These are phyloP conservation scores for Vachellia collinsii DNA, from an alignment of 306 rosid genomes.

Conservation along the genomic window DNA sequence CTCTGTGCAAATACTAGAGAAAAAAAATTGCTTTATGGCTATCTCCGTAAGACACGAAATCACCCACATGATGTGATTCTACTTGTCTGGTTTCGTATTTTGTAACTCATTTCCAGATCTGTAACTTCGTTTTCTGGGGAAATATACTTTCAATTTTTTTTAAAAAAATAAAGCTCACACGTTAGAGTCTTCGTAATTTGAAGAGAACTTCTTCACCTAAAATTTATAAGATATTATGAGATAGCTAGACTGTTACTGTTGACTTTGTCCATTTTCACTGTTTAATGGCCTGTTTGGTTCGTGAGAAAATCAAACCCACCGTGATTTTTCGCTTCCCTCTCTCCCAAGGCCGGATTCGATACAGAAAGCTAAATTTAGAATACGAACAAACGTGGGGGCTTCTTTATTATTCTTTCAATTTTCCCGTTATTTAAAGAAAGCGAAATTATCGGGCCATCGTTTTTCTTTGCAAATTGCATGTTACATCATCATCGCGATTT, in stretches of 20 bases:
- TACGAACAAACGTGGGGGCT: not conserved
- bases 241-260: not conserved
- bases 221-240: not conserved
- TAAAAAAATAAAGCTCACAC: not conserved
- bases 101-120: conserved; percentile 33
- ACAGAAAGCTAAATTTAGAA: conserved; percentile 13
- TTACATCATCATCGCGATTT: conserved; percentile 30
- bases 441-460: conserved; percentile 34
- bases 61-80: conserved; percentile 22
- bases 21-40: conserved; percentile 4
- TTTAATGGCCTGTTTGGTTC: conserved; percentile 33
- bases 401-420: not conserved
- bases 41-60: not conserved
- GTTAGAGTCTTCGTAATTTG: not conserved
- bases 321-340: not conserved
- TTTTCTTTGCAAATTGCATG: conserved; percentile 43
- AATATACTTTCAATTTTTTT: not conserved
- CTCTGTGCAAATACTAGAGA: not conserved
- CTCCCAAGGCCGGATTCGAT: conserved; percentile 1
- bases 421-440: not conserved
- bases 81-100: conserved; percentile 13
- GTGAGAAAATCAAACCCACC: conserved; percentile 33
- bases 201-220: not conserved
- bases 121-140: not conserved
- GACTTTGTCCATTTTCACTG: not conserved